Base-by-base conservation (phyloP, 306 rosid species). In the Pterocarpus santalinus region DNA sequence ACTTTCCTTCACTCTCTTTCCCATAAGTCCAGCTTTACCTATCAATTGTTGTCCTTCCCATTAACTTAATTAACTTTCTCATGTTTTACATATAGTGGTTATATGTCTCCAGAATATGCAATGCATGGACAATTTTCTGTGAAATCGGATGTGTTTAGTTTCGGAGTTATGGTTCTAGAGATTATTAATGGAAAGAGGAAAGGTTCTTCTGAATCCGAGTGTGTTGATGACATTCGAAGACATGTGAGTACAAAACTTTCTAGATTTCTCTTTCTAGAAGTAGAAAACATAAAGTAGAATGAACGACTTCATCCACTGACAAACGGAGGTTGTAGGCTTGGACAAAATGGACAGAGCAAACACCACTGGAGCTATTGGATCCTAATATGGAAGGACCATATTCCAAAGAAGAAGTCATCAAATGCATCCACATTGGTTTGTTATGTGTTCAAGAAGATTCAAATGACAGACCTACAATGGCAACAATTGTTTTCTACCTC, bases 371-470 rank as follows among this genome's bases (percentile, higher is more conserved):
- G 35, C 57, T 83, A 52, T 8, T 88, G 71, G 91, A 88, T 84
- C 63, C 82, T 5, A 49, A 28, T 36, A 61, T 84, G 7, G 73
- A 33, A 63, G 83, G 72, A 53, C 47, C 76, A 22, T 81, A 75
- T 69, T 78, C 87, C 2, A 38, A 46, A 1, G 73, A 77, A 43
- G 91, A 88, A 65, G 87, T 88, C 12, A 71, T 71, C 30, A 84
- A 83, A 73, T 88, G 85, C 82, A 81, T 84, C 49, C 88, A 86
- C 11, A 84, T 86, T 38, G 86, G 90, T 4, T 72, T 88, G 57
- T 75, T 88, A 5, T 88, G 86, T 15, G 88, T 88, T 70, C 91
- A 86, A 15, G 91, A 88, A 43, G 80, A 83, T 75, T 85, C 90
- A 44, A 35, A 61, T 17, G 85, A 78, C 5, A 88, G 91, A 14